phyloP scores from a whole-genome alignment of 257 asterid species.

The Nicotiana paniculata region DNA sequence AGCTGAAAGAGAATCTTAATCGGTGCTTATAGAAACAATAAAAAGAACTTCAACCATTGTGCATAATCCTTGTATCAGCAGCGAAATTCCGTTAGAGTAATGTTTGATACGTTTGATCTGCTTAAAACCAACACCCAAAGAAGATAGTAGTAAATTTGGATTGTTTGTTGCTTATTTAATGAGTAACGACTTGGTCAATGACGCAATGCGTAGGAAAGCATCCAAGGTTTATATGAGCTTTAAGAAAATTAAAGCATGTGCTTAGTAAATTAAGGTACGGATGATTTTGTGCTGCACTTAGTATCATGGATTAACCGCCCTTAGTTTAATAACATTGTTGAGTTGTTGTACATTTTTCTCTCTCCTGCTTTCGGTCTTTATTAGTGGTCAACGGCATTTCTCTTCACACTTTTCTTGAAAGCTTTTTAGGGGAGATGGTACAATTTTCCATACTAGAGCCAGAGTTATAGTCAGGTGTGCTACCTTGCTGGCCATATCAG shows the following conservation, averaged over 20 bases:
- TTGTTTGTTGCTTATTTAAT: not conserved
- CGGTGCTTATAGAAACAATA: not conserved
- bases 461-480: constrained; percentile 31
- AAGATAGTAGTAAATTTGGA: not conserved
- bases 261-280: not conserved
- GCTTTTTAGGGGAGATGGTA: constrained; percentile 83
- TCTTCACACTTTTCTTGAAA: constrained; percentile 60
- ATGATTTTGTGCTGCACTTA: not conserved
- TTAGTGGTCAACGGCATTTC: constrained; percentile 67
- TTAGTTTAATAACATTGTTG: not conserved
- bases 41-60: not conserved
- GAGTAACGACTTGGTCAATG: not conserved
- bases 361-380: not conserved
- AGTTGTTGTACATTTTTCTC: not conserved
- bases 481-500: not conserved
- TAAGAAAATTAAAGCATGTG: not conserved
- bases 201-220: not conserved
- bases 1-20: not conserved
- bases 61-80: not conserved
- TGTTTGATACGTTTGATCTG: not conserved
- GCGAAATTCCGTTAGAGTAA: not conserved
- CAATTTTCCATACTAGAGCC: constrained; percentile 76
- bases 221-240: not conserved
- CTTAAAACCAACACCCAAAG: not conserved
- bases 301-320: not conserved